Evolutionary conservation across 176 grass and related monocot genomes (phyloP).

Genomic region (Musa schizocarpa): DNA sequence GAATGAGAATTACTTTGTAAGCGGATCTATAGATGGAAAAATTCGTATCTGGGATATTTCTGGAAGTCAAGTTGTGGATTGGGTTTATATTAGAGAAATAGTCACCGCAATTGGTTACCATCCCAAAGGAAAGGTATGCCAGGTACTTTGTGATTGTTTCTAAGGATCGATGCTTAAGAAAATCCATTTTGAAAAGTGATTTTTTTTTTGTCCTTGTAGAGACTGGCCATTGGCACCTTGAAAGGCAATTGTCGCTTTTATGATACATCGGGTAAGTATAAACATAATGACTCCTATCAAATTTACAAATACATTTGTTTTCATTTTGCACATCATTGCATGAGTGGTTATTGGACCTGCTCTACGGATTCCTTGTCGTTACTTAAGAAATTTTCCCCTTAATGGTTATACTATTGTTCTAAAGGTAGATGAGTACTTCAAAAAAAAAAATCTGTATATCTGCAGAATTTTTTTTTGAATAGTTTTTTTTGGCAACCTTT

Average conservation of each 20-base stretch:
- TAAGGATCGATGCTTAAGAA: neutral
- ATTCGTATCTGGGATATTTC: conserved; percentile 75
- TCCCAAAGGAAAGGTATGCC: conserved; percentile 65
- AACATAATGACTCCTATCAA: too few species aligned
- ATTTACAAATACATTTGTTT: too few species aligned
- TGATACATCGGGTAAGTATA: conserved; percentile 52
- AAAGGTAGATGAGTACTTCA: too few species aligned
- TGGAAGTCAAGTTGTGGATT: conserved; percentile 62
- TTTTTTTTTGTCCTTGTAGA: conserved; percentile 36
- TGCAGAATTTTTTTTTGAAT: neutral
- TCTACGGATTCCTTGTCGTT: too few species aligned
- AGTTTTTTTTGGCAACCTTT: conserved; percentile 14
- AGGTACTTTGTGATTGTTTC: conserved; percentile 17
- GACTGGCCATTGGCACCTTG: conserved; percentile 59
- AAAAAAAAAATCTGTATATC: too few species aligned
- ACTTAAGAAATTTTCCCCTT: too few species aligned
- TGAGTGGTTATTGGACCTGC: too few species aligned
- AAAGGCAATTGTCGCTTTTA: conserved; percentile 76
- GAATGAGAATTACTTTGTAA: conserved; percentile 63
- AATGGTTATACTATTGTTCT: too few species aligned
- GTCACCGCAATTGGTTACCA: conserved; percentile 73
- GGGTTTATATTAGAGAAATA: conserved; percentile 75
- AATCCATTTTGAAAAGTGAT: neutral
- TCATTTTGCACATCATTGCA: too few species aligned
- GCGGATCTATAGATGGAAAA: conserved; percentile 97